A percentile compares a stretch with the other conserved stretches of the same genome.
Conservation (phyloP, 306 rosid genomes). For the Cicer bijugum region DNA sequence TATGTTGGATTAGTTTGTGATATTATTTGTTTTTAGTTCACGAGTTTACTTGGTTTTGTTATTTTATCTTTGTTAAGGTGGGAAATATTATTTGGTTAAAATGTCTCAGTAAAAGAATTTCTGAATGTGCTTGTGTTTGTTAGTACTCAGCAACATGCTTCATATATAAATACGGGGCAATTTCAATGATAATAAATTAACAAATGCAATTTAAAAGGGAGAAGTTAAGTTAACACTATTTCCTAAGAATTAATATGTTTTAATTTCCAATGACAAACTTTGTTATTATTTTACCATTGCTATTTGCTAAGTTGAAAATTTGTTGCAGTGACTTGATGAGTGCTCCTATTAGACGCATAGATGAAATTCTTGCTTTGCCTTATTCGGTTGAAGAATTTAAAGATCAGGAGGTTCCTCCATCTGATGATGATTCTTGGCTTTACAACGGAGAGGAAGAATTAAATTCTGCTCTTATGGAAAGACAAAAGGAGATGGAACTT, state of each 20-base stretch:
- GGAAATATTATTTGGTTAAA: not conserved
- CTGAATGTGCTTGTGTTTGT: no score
- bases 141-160: not conserved
- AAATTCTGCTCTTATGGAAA: constrained; percentile 75
- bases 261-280: not conserved
- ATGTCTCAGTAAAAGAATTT: not conserved
- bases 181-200: not conserved
- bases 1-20: not conserved
- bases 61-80: constrained; percentile 26
- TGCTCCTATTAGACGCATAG: constrained; percentile 85
- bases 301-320: constrained; percentile 39
- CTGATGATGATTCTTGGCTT: constrained; percentile 89
- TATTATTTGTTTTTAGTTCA: not conserved
- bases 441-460: constrained; percentile 86
- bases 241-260: not conserved
- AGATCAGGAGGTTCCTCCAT: constrained; percentile 70
- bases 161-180: not conserved
- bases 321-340: constrained; percentile 79
- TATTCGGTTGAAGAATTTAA: constrained; percentile 67
- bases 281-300: constrained; percentile 30
- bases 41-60: constrained; percentile 1
- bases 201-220: not conserved
- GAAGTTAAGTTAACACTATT: not conserved
- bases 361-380: constrained; percentile 79
- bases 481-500: constrained; percentile 87